These are phyloP conservation scores for Cladosporium colombiae DNA, from an alignment of 2,329 filamentous ascomycete species.

Conservation along the genomic window DNA sequence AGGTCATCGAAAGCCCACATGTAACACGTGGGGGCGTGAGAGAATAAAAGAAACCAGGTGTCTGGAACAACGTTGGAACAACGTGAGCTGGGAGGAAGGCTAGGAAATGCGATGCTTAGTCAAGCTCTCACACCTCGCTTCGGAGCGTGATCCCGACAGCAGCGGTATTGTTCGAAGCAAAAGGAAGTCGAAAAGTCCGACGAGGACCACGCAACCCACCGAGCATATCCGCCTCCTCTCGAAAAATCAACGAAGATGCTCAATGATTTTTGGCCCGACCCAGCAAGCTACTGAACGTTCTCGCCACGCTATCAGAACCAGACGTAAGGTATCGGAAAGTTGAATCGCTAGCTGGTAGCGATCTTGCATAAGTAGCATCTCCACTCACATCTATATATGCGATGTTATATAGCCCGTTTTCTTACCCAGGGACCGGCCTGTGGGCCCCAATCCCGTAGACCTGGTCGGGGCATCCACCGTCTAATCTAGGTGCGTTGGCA, in stretches of 20 bases:
- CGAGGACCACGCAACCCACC: neutral
- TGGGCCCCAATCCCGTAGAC: neutral
- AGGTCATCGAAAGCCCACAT: neutral
- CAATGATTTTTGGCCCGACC: neutral
- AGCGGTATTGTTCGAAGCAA: neutral
- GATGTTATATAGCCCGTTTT: neutral
- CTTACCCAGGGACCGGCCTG: neutral
- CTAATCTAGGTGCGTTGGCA: neutral
- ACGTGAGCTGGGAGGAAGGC: neutral
- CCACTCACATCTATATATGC: neutral
- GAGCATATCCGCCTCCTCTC: conserved; percentile 1
- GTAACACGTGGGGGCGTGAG: neutral
- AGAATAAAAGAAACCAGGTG: neutral
- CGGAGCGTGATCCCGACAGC: no score
- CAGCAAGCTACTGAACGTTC: neutral
- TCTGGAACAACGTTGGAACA: neutral
- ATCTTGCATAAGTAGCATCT: neutral
- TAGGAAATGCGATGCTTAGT: neutral
- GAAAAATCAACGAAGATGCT: neutral
- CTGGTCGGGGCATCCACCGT: neutral
- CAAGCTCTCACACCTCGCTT: neutral
- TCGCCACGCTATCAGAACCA: neutral
- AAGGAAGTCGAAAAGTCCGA: neutral
- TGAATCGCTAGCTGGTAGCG: neutral
- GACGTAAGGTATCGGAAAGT: neutral